Evolutionary conservation across 2,329 filamentous ascomycete genomes (phyloP).

Genomic region (Colletotrichum horii): DNA sequence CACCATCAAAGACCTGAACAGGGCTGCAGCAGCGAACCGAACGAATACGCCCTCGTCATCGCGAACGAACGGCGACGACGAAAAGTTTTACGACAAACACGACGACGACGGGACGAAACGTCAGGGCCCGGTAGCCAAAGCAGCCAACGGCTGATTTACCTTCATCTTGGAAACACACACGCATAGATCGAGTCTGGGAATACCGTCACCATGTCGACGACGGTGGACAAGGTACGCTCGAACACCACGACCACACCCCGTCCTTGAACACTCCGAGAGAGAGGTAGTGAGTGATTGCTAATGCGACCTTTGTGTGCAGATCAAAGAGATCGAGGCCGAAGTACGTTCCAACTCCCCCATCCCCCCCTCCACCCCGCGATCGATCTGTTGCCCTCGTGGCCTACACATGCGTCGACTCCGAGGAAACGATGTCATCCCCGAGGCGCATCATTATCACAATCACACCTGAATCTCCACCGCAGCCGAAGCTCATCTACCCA

Average conservation of each 20-base stretch:
- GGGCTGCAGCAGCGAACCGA: neutral
- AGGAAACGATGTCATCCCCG: neutral
- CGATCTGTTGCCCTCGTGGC: neutral
- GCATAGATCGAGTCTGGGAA: neutral
- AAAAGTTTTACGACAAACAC: neutral
- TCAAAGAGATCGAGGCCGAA: slow-evolving; percentile 96
- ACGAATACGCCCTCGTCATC: neutral
- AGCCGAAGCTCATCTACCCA: neutral
- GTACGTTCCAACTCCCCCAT: slow-evolving; percentile 54
- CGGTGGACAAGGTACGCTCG: slow-evolving; percentile 84
- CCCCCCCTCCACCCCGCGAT: slow-evolving; percentile 10
- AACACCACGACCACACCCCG: neutral
- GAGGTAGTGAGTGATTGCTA: slow-evolving; percentile 29
- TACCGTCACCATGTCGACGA: slow-evolving; percentile 82
- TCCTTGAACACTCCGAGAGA: neutral
- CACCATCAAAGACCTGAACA: neutral
- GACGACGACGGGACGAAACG: neutral
- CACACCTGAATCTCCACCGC: neutral
- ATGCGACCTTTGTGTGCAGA: slow-evolving; percentile 57
- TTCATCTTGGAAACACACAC: neutral
- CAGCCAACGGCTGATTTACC: neutral
- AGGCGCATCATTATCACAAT: neutral
- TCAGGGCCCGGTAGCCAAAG: neutral
- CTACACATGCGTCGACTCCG: neutral
- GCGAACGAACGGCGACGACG: neutral